A percentile compares a stretch with the other conserved stretches of the same genome.
Conservation (phyloP, 2,329 filamentous ascomycete species). For the Stromatinia cepivora region DNA sequence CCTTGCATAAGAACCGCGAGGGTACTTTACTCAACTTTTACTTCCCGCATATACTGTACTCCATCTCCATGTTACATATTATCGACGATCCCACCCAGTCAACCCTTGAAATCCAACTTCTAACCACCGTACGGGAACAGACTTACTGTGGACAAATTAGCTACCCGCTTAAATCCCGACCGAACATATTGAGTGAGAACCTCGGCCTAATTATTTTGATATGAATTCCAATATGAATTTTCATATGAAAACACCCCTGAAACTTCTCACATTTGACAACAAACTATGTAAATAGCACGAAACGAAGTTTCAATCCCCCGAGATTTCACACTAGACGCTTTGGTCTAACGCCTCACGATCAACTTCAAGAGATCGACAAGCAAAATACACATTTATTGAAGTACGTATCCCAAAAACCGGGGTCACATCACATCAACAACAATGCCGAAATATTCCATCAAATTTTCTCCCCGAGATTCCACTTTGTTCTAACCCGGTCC, state of each 20-base stretch:
- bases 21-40: neutral
- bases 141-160: neutral
- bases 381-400: no score
- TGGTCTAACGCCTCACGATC: no score
- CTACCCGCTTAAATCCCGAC: conserved; percentile 2
- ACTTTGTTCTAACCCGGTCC: neutral
- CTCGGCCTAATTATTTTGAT: no score
- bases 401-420: neutral
- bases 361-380: no score
- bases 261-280: no score
- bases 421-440: neutral
- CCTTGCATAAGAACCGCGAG: neutral
- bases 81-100: neutral
- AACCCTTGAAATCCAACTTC: neutral
- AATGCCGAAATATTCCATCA: conserved; percentile 5
- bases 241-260: no score
- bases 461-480: conserved; percentile 4
- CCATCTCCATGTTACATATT: conserved; percentile 2
- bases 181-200: neutral
- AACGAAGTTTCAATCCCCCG: no score
- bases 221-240: no score
- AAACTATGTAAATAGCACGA: no score
- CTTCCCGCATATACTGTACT: neutral
- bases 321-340: no score
- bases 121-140: neutral